phyloP scores from a whole-genome alignment of 2,329 filamentous ascomycete species.

The Verticillium zaregamsianum region DNA sequence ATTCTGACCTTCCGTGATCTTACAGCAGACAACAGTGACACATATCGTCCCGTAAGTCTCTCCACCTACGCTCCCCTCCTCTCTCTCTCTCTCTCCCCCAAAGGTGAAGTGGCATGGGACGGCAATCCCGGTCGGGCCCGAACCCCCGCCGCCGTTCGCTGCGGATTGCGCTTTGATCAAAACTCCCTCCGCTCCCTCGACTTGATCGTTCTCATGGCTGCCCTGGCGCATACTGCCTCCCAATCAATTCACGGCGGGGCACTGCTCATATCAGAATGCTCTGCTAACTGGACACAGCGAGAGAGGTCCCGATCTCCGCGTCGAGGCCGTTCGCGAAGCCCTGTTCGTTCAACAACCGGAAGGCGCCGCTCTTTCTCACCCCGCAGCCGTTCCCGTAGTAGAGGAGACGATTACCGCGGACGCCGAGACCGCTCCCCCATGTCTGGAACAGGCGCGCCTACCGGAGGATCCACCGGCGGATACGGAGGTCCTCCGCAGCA shows the following conservation, averaged over 20 bases:
- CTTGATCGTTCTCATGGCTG: neutral
- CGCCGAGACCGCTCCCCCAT: slow-evolving; percentile 78
- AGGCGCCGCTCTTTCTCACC: slow-evolving; percentile 76
- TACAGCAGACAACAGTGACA: slow-evolving; percentile 57
- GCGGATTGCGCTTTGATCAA: neutral
- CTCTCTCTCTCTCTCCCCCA: neutral
- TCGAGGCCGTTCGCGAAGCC: slow-evolving; percentile 80
- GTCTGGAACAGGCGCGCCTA: slow-evolving; percentile 65
- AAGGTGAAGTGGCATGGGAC: neutral
- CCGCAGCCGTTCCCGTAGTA: slow-evolving; percentile 73
- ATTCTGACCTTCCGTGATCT: slow-evolving; percentile 8
- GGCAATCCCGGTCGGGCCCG: neutral
- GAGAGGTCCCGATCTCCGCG: slow-evolving; percentile 79
- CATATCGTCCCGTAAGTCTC: slow-evolving; percentile 56
- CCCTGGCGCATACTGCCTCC: neutral
- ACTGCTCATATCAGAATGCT: slow-evolving; percentile 1
- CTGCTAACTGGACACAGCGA: slow-evolving; percentile 52
- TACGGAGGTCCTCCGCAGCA: slow-evolving; percentile 61
- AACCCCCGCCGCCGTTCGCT: neutral
- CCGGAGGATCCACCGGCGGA: slow-evolving; percentile 66
- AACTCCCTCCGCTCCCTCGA: neutral
- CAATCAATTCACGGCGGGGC: neutral
- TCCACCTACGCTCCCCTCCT: neutral
- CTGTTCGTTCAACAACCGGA: slow-evolving; percentile 52
- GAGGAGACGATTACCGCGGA: slow-evolving; percentile 68